Conservation (phyloP, 2,329 filamentous ascomycete genomes). For the Amylocarpus encephaloides region DNA sequence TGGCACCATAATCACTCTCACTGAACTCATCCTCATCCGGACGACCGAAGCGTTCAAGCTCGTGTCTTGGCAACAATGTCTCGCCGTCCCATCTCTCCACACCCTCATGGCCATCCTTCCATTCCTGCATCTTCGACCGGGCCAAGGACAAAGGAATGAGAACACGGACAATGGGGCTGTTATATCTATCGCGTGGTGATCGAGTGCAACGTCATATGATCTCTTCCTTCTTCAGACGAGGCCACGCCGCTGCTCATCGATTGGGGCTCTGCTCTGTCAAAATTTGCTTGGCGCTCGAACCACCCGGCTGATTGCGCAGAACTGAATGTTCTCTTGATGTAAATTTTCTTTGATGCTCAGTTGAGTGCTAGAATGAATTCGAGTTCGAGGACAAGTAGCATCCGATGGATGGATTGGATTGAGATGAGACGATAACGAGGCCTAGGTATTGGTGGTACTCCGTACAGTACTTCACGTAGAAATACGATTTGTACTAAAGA, state of each 20-base stretch:
- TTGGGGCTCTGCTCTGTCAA: too few species aligned
- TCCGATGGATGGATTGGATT: too few species aligned
- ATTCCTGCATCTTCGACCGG: neutral
- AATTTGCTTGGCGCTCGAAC: too few species aligned
- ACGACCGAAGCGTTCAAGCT: neutral
- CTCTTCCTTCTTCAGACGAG: neutral
- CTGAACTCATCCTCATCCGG: neutral
- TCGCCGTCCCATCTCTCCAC: neutral
- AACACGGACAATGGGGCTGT: neutral
- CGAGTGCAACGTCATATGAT: neutral
- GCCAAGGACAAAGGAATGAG: neutral
- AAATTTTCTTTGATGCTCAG: too few species aligned
- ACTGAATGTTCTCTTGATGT: too few species aligned
- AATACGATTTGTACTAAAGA: too few species aligned
- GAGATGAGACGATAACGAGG: too few species aligned
- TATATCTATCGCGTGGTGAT: neutral
- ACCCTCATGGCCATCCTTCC: neutral
- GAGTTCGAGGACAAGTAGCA: too few species aligned
- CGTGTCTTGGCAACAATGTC: conserved; percentile 12
- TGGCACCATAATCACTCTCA: neutral
- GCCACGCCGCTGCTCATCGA: too few species aligned
- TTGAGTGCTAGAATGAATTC: too few species aligned
- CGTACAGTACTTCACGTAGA: too few species aligned
- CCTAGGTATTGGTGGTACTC: neutral
- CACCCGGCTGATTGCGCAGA: too few species aligned